Percentiles rank a stretch among this genome's conserved stretches.
Conservation (phyloP, 1,284 basidiomycete genomes). For the Sphagnurus paluster region DNA sequence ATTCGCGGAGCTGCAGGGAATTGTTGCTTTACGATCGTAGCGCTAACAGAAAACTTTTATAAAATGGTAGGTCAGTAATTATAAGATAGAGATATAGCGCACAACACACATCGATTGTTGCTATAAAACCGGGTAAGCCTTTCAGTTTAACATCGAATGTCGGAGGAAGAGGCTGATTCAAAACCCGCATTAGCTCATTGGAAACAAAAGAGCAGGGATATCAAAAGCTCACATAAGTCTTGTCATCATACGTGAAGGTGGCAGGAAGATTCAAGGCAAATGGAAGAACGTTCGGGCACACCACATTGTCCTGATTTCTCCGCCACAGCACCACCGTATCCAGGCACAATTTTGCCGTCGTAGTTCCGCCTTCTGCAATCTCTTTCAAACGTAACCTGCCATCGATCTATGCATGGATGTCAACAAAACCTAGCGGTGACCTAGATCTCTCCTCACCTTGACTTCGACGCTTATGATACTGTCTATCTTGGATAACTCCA, state of each 20-base stretch:
- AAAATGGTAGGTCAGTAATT: neutral
- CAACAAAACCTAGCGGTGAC: neutral
- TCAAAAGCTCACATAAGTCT: slow-evolving; percentile 46
- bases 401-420: slow-evolving; percentile 46
- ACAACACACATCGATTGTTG: slow-evolving; percentile 45
- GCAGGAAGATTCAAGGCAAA: slow-evolving; percentile 60
- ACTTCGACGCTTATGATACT: slow-evolving; percentile 61
- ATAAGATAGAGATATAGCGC: neutral
- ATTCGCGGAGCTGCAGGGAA: slow-evolving; percentile 34
- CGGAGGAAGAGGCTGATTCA: slow-evolving; percentile 57
- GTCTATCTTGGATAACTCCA: slow-evolving; percentile 58
- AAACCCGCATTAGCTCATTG: neutral
- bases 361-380: slow-evolving; percentile 62
- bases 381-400: slow-evolving; percentile 60
- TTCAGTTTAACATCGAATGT: slow-evolving; percentile 60
- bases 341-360: slow-evolving; percentile 50
- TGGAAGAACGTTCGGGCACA: slow-evolving; percentile 51
- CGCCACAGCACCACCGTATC: slow-evolving; percentile 57
- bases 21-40: slow-evolving; percentile 41
- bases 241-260: slow-evolving; percentile 54
- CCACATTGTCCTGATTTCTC: slow-evolving; percentile 39
- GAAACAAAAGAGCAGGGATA: neutral
- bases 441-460: slow-evolving; percentile 45
- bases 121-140: slow-evolving; percentile 67
- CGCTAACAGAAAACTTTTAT: slow-evolving; percentile 52